Base-by-base conservation (phyloP, 176 grass and related monocot genomes). In the Juncus effusus region DNA sequence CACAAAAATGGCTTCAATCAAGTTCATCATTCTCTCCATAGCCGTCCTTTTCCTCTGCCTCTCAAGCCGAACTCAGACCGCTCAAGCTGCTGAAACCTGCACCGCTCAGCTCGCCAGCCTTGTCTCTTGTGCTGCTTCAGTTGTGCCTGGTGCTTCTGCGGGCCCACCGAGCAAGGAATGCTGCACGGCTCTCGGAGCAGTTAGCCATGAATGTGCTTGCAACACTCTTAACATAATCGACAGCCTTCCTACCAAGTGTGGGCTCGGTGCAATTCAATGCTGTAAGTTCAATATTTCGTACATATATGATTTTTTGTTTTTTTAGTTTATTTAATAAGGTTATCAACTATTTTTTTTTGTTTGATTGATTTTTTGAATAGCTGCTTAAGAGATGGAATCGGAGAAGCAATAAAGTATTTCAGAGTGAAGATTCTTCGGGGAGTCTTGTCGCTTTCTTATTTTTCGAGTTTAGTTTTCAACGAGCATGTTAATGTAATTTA, bases 171-270 rank as follows among this genome's bases (percentile, higher is more conserved):
- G 81, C 81, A 38, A 76, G 16, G 78, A 88, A 37, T 93, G 89
- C 72, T 93, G 89, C 89, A 56, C 58, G 63, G 89, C 89, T 70
- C 70, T 93, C 1, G 64, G 81, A 47, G 44, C 78, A 44, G 63
- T 93, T 63, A 74, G 74, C 52, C 79, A 62, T 58, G 71, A 77
- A 50, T 93, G 89, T 67, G 89, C 82, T 38, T 93, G 89, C 78
- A 80, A 80, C 79, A 82, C 89, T 40, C 87, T 88, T 44, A 60
- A 66, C 65, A 88, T 93, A 67, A 88, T 88, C 81, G 87, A 72
- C 78, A 85, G 85, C 78, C 64, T 93, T 36, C 89, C 89, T 0
- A 68, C 85, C 59, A 81, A 77, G 13, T 93, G 89, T 76, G 72
- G 79, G 67, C 41, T 79, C 36, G 40, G n/a, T 7, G 78, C 41